Conservation (phyloP, 2,329 filamentous ascomycete genomes). For the Diplodia scrobiculata region DNA sequence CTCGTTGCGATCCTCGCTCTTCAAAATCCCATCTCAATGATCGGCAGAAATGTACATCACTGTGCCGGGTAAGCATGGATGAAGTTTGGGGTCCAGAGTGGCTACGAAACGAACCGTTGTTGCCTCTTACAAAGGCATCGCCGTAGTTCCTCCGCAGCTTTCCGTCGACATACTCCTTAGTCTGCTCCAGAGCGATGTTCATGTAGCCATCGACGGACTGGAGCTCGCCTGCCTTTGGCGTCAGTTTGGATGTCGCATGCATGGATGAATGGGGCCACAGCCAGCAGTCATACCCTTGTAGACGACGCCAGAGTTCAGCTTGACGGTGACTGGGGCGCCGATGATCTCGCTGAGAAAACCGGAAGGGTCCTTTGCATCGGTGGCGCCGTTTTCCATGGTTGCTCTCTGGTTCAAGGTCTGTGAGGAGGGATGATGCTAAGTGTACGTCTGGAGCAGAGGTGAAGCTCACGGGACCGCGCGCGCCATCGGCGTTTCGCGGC, state of each 20-base stretch:
- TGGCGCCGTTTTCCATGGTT: slow-evolving; percentile 74
- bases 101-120: slow-evolving; percentile 71
- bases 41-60: slow-evolving; percentile 37
- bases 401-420: background rate
- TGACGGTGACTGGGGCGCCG: slow-evolving; percentile 89
- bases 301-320: slow-evolving; percentile 96
- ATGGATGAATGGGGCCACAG: background rate
- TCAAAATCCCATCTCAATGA: slow-evolving; percentile 27
- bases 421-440: background rate
- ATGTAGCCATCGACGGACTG: slow-evolving; percentile 99
- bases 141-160: slow-evolving; percentile 80
- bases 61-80: slow-evolving; percentile 16
- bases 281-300: slow-evolving; percentile 73
- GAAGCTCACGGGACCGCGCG: slow-evolving; percentile 26
- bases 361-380: slow-evolving; percentile 86
- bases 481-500: slow-evolving; percentile 19
- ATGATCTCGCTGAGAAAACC: slow-evolving; percentile 94
- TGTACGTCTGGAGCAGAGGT: background rate
- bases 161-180: slow-evolving; percentile 86
- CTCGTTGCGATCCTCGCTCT: background rate
- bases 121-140: slow-evolving; percentile 92
- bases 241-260: slow-evolving; percentile 4
- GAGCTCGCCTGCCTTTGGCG: slow-evolving; percentile 69
- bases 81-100: background rate
- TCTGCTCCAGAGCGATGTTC: slow-evolving; percentile 98